Percentiles rank a stretch among this genome's conserved stretches.
Evolutionary conservation across 192 early-diverging fungal species (phyloP).

Genomic region (Piromyces finnis): DNA sequence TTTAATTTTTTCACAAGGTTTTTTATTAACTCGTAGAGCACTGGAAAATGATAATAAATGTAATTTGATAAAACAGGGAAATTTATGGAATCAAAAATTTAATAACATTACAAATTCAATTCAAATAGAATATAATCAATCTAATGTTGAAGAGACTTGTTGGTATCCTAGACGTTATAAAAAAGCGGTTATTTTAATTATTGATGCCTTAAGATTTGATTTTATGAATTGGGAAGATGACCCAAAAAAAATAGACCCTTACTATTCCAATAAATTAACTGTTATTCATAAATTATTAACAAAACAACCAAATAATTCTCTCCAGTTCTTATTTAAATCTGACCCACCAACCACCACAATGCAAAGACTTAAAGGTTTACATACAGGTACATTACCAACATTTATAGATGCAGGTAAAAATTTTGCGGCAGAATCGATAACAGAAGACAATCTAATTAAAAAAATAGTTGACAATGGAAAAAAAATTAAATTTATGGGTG

Average conservation of each 20-base stretch:
- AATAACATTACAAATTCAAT: not conserved
- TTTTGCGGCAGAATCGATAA: constrained; percentile 53
- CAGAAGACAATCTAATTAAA: constrained; percentile 58
- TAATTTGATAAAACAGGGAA: not conserved
- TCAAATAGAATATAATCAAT: not conserved
- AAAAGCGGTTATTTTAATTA: constrained; percentile 35
- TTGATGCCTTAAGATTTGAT: constrained; percentile 54
- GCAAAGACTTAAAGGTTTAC: constrained; percentile 63
- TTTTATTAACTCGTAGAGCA: not conserved
- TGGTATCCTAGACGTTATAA: constrained; percentile 1
- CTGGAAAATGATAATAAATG: not conserved
- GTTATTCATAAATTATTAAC: constrained; percentile 14
- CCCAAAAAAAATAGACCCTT: constrained; percentile 19
- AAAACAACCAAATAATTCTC: constrained; percentile 29
- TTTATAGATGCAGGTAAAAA: constrained; percentile 67
- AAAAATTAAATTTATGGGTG: not conserved
- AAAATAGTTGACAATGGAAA: constrained; percentile 26
- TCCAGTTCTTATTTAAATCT: constrained; percentile 52
- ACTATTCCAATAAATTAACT: constrained; percentile 28
- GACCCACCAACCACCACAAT: constrained; percentile 67
- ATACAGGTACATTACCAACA: constrained; percentile 62
- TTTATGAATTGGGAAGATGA: constrained; percentile 15
- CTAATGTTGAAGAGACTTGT: not conserved
- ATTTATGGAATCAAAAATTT: not conserved
- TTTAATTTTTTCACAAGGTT: not conserved